Conservation (phyloP, 805 yeast genomes). For the Pichia rugopelliculosa region DNA sequence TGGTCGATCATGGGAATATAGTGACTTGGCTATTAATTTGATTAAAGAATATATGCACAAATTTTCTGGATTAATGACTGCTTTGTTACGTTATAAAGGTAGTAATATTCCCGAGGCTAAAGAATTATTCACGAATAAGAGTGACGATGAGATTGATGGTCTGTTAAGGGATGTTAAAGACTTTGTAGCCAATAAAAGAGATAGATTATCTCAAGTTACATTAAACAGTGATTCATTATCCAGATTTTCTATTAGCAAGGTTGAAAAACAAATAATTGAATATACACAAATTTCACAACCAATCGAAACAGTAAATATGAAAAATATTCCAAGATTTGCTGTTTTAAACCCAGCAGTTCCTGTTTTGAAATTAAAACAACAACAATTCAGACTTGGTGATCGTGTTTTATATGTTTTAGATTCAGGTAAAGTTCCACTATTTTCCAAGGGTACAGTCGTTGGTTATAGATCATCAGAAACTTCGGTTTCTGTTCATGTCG, state of each 20-base stretch:
- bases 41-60: slow-evolving; percentile 50
- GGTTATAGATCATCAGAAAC: slow-evolving; percentile 52
- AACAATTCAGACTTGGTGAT: slow-evolving; percentile 80
- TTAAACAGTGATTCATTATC: slow-evolving; percentile 76
- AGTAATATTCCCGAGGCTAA: slow-evolving; percentile 32
- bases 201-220: slow-evolving; percentile 52
- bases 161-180: slow-evolving; percentile 27
- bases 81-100: slow-evolving; percentile 18
- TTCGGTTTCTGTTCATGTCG: slow-evolving; percentile 59
- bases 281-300: slow-evolving; percentile 39
- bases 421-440: slow-evolving; percentile 83
- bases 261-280: slow-evolving; percentile 54
- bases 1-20: slow-evolving; percentile 73
- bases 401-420: slow-evolving; percentile 79
- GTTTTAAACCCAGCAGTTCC: slow-evolving; percentile 71
- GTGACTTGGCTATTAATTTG: slow-evolving; percentile 63
- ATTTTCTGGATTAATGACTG: slow-evolving; percentile 56
- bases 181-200: slow-evolving; percentile 44
- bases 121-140: slow-evolving; percentile 31
- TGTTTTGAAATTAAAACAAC: slow-evolving; percentile 61
- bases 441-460: slow-evolving; percentile 85
- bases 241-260: slow-evolving; percentile 50
- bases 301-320: slow-evolving; percentile 48
- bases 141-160: slow-evolving; percentile 37
- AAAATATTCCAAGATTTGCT: slow-evolving; percentile 80